phyloP scores from a whole-genome alignment of 441 rosid genomes.

The Adansonia grandidieri region DNA sequence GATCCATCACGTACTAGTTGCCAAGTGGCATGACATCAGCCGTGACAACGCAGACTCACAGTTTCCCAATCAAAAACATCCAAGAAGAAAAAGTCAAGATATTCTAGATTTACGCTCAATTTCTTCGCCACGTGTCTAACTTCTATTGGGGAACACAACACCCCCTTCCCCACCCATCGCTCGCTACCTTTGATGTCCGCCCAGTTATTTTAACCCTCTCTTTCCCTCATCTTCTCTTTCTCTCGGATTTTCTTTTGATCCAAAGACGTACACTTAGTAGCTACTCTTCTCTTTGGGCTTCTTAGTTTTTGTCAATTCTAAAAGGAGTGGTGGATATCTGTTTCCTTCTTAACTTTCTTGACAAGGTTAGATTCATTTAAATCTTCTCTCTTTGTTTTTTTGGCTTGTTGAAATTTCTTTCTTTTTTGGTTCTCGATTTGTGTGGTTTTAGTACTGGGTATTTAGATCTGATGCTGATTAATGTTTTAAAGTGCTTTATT shows the following conservation, averaged over 20 bases:
- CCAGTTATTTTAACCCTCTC: conserved; percentile 32
- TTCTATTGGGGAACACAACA: conserved; percentile 16
- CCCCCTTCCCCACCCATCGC: background rate
- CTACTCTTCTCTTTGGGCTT: background rate
- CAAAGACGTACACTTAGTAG: conserved; percentile 23
- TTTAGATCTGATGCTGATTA: conserved; percentile 36
- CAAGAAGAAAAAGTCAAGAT: conserved; percentile 20
- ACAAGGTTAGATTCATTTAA: conserved; percentile 45
- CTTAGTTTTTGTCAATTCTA: background rate
- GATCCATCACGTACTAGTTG: background rate
- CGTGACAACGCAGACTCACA: conserved; percentile 19
- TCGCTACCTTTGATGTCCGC: conserved; percentile 31
- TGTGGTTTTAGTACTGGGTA: conserved; percentile 27
- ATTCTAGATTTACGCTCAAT: conserved; percentile 35
- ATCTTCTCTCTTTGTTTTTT: background rate
- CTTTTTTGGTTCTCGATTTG: conserved; percentile 15
- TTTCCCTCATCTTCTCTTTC: background rate
- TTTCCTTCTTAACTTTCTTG: conserved; percentile 33
- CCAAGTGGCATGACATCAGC: conserved; percentile 31
- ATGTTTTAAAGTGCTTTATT: conserved; percentile 15
- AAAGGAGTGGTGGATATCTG: conserved; percentile 15
- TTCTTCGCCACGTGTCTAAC: conserved; percentile 28
- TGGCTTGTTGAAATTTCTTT: background rate
- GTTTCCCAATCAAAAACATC: background rate
- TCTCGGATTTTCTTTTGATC: conserved; percentile 39